Evolutionary conservation across 345 rosid genomes (phyloP).

Genomic region (Melaleuca quinquenervia): DNA sequence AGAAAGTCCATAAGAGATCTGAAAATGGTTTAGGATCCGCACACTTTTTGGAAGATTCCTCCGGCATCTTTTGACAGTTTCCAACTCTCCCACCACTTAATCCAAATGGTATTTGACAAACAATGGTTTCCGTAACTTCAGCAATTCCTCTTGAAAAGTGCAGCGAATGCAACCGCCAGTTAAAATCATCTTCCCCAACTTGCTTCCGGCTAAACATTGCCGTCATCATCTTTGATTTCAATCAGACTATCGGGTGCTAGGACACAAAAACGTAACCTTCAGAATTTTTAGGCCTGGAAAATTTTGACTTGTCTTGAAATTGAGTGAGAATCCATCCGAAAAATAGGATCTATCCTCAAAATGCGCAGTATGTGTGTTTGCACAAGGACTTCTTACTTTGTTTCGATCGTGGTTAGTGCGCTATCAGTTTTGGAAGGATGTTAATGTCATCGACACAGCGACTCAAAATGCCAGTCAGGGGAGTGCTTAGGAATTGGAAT

Average conservation of each 20-base stretch:
- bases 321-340: not conserved
- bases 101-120: not conserved
- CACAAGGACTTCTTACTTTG: not conserved
- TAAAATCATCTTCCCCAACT: not conserved
- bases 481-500: not conserved
- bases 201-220: not conserved
- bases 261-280: not conserved
- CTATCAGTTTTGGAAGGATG: not conserved
- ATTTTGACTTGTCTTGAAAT: not conserved
- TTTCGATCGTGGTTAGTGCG: not conserved
- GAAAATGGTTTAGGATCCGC: not conserved
- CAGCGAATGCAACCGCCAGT: not conserved
- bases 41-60: not conserved
- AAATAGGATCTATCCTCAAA: not conserved
- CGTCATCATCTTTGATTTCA: not conserved
- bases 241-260: not conserved
- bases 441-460: not conserved
- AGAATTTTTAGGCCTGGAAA: not conserved
- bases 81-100: not conserved
- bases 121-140: not conserved
- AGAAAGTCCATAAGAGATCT: not conserved
- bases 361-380: not conserved
- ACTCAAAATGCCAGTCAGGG: not conserved
- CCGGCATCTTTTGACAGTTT: not conserved
- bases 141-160: not conserved